Base-by-base conservation (phyloP, 176 grass and related monocot genomes). In the Eleusine coracana region DNA sequence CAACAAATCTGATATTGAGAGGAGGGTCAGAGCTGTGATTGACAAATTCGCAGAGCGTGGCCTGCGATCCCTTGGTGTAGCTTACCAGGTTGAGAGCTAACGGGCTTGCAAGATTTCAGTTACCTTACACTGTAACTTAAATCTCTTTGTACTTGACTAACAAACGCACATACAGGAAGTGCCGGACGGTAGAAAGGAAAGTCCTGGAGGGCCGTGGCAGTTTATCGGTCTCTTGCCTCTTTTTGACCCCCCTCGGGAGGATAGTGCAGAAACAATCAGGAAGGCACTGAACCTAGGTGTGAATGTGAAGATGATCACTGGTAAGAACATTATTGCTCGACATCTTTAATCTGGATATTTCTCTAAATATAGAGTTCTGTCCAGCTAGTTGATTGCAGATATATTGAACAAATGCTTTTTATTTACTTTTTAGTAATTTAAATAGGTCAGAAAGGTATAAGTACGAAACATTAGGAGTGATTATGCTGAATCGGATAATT, bases 231-330 rank as follows among this genome's bases (percentile, higher is more conserved):
- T 97, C 62, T 83, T 97, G 85, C 94, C 94, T 31, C 94, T 97
- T 79, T 97, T 97, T 83, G 94, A 97, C 49, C 94, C 94, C 9
- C 94, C 94, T 21, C 83, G 94, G 73, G 87, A 92, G 89, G 94
- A 97, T 67, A 97, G 94, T 82, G 94, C 91, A 25, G 89, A 97
- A 85, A 97, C 94, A 63, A 97, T 97, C 71, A 87, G 85, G 56
- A 87, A 89, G 86, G 94, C 94, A 67, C 85, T 97, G 28, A 76
- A 94, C 59, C 91, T 97, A 81, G 94, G 94, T 81, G 94, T 97
- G 29, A 97, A 90, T 78, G 94, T 97, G 23, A 97, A 97, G 86
- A 97, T 97, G 94, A 94, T 97, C 58, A 94, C 94, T 84, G 94
- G 94, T 87, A 60, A 52, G 64, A 1, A 68, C 68, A 52, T 17